Evolutionary conservation across 129 eudicot species (phyloP).

Genomic region (Flaveria trinervia): DNA sequence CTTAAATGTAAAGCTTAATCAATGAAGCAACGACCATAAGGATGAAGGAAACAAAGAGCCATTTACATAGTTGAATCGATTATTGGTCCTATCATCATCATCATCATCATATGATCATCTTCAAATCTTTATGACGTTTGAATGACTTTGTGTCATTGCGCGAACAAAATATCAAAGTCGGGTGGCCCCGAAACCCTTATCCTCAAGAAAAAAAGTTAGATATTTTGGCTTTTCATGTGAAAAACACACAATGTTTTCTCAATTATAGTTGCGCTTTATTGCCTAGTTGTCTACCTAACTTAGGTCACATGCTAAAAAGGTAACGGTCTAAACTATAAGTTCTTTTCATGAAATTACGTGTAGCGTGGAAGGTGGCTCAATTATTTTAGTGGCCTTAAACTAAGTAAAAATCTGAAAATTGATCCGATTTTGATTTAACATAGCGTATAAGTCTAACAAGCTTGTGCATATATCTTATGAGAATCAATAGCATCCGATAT

Average conservation of each 20-base stretch:
- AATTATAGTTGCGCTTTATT: background rate
- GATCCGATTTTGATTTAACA: too few species aligned
- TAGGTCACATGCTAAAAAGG: background rate
- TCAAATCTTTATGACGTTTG: background rate
- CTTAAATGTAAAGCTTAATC: slow-evolving; percentile 1
- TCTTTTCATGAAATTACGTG: background rate
- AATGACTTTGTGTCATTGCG: background rate
- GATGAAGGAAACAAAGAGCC: slow-evolving; percentile 12
- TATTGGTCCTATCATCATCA: background rate
- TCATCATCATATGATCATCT: background rate
- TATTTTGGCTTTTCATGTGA: background rate
- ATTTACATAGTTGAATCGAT: background rate
- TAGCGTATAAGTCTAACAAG: too few species aligned
- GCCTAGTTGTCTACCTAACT: slow-evolving; percentile 4
- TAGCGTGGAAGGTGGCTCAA: too few species aligned
- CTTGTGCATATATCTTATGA: too few species aligned
- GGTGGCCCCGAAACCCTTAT: slow-evolving; percentile 16
- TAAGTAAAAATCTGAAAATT: too few species aligned
- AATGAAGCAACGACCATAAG: background rate
- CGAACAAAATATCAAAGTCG: slow-evolving; percentile 9
- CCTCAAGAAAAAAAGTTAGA: slow-evolving; percentile 13
- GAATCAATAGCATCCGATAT: too few species aligned
- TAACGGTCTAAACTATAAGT: background rate
- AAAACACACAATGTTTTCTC: background rate
- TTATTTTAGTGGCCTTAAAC: too few species aligned